Base-by-base conservation (phyloP, 352 stramenopile genomes). In the Globisporangium barbulae region DNA sequence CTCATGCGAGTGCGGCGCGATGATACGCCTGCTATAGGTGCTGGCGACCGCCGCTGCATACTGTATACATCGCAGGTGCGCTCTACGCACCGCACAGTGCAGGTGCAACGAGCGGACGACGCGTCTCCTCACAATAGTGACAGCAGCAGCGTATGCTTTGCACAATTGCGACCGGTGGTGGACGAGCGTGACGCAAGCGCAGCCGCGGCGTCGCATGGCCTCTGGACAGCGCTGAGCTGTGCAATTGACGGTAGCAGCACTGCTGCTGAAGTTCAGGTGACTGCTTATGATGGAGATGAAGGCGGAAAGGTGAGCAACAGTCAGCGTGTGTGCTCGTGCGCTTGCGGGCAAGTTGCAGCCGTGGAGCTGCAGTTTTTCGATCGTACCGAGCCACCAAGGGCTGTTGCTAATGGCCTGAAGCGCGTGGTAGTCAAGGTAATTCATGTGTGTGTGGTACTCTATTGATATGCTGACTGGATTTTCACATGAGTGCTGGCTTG, bases 361-460 rank as follows among this genome's bases (percentile, higher is more conserved):
- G 50, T 87, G 5, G 49, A 67, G 41, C 58, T 91, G 57, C 25
- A 60, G 28, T 84, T 91, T 61, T 37, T 72, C 25, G 53, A 74
- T 25, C 76, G 76, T 1, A 28, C 31, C 9, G 75, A 59, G 55
- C 80, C 76, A 41, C 72, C 67, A 2, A 72, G 67, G 57, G 61
- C 71, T 9, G 78, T 91, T 58, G 22, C 70, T 6, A 67, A 64
- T 48, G 75, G 59, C 0, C 42, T 91, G 12, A 53, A 86, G 59
- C 70, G 66, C 1, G 70, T 80, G 47, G 56, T 70, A 3, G 52
- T 30, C 12, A 70, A 64, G 59, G 70, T 74, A 59, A 4, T 5
- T 17, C 12, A 5, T 56, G 9, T 5, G 37, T 54, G 5, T 22
- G 17, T 28, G 17, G 2, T 19, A 19, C 48, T 21, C 5, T 22